These are phyloP conservation scores for Raffaelea albimanens DNA, from an alignment of 2,329 filamentous ascomycete genomes.

Conservation along the genomic window DNA sequence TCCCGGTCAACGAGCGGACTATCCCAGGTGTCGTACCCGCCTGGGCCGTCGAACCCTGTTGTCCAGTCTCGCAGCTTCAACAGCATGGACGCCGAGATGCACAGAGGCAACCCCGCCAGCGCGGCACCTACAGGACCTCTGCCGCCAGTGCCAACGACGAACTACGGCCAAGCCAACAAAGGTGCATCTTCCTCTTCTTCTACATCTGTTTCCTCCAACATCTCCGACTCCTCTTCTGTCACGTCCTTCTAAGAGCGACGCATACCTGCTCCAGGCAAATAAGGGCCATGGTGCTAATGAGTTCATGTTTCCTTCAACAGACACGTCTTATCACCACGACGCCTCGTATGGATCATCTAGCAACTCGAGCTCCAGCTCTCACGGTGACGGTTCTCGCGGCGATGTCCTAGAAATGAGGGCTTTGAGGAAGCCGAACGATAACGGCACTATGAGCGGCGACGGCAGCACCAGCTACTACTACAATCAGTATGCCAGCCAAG, in stretches of 20 bases:
- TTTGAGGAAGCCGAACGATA: background rate
- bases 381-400: no score
- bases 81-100: constrained; percentile 12
- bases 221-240: constrained; percentile 1
- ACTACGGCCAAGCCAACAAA: background rate
- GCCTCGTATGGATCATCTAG: background rate
- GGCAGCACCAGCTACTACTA: background rate
- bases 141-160: background rate
- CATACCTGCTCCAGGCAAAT: no score
- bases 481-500: background rate
- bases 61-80: constrained; percentile 11
- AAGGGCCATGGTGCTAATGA: no score
- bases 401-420: background rate
- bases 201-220: background rate
- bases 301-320: background rate
- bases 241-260: background rate
- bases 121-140: background rate
- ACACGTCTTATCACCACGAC: background rate
- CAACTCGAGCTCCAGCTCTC: background rate
- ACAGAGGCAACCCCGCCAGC: background rate
- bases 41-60: constrained; percentile 3
- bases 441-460: background rate
- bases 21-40: constrained; percentile 9
- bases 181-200: constrained; percentile 2
- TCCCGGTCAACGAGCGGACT: constrained; percentile 7